Base-by-base conservation (phyloP, 768 basidiomycete genomes). In the Cystobasidiopsis lactophilus region DNA sequence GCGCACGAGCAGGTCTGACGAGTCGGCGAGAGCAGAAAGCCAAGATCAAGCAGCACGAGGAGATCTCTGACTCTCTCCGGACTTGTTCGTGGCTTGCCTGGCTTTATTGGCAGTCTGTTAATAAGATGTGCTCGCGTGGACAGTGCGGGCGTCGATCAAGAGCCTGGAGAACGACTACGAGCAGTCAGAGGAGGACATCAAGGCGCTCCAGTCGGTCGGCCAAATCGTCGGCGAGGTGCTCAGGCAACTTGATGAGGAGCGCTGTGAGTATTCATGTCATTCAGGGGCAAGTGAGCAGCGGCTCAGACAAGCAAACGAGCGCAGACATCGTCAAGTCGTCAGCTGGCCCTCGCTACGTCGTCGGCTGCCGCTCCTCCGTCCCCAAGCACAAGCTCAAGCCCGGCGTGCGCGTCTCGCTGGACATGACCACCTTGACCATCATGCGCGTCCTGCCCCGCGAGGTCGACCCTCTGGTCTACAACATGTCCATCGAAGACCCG, bases 201-300 rank as follows among this genome's bases (percentile, higher is more conserved):
- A 95, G 69, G 93, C 93, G 40, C 80, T 98, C 16, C 93, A 98
- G 65, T 89, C 85, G 7, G 93, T 96, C 14, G 93, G 93, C 29
- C 93, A 98, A 70, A 95, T 98, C 58, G 91, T 98, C 52, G 93
- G 86, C 57, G 93, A 98, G 69, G 85, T 98, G 52, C 80, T 96
- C 78, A 95, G 95, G 68, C 89, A 98, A 66, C 71, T 98, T 10
- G 93, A 96, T 62, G 86, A 93, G 57, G 91, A 96, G 68, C 74
- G 93, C 68, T 96, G 91, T 91, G 63, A 62, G 84, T 73, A 1
- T 55, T 21, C 19, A 24, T 24, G 19, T 21, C 37, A 53, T n/a
- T n/a, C n/a, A n/a, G n/a, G n/a, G n/a, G n/a, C 27, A 23, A 46
- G 5, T 3, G 14, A 18, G 5, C 13, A 24, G 26, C 29, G 2